These are phyloP conservation scores for Rosa rugosa DNA, from an alignment of 306 rosid genomes.

Conservation along the genomic window DNA sequence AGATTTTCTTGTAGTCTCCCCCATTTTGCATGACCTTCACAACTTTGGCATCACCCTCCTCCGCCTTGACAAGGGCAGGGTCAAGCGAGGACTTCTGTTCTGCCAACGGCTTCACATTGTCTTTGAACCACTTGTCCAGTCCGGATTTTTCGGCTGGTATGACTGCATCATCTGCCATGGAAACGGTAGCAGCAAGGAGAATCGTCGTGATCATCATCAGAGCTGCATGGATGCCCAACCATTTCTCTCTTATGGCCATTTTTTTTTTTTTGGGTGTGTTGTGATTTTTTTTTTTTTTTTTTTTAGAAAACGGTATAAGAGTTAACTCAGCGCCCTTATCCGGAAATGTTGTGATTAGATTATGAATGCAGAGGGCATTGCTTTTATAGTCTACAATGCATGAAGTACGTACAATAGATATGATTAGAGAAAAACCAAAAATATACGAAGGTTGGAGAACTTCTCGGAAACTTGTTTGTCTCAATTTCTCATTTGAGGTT, in stretches of 20 bases:
- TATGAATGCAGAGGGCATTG: not conserved
- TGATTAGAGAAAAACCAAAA: not conserved
- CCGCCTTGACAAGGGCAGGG: conserved; percentile 43
- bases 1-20: conserved; percentile 49
- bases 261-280: not conserved
- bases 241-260: conserved; percentile 29
- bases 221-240: conserved; percentile 5
- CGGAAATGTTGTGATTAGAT: too few species aligned
- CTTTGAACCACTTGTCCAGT: conserved; percentile 38
- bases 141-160: conserved; percentile 26
- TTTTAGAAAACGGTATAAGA: not conserved
- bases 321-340: too few species aligned
- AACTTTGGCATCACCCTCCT: conserved; percentile 13
- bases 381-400: conserved; percentile 7
- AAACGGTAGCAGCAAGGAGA: conserved; percentile 7
- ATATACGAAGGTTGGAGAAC: conserved; percentile 18
- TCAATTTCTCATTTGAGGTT: not conserved
- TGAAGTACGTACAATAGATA: not conserved
- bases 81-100: conserved; percentile 30
- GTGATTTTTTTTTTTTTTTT: not conserved
- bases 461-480: conserved; percentile 1
- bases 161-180: conserved; percentile 25
- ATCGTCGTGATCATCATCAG: conserved; percentile 1
- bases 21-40: conserved; percentile 49
- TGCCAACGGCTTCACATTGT: conserved; percentile 25